Conservation (phyloP, 2,329 filamentous ascomycete genomes). For the Volutella citrinella region DNA sequence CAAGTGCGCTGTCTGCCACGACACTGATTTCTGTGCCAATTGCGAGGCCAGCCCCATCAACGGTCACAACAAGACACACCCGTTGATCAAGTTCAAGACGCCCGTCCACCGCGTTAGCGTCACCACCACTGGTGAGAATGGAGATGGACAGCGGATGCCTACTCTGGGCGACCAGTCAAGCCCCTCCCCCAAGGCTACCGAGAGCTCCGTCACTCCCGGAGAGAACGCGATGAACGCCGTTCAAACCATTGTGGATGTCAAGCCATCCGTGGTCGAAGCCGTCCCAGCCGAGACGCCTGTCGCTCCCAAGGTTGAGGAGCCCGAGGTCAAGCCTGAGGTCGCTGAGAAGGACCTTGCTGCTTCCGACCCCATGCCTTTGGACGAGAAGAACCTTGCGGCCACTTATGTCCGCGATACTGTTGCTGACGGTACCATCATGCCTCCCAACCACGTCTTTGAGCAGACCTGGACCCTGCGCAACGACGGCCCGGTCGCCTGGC, state of each 20-base stretch:
- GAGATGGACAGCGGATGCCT: conserved; percentile 61
- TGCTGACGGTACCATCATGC: conserved; percentile 70
- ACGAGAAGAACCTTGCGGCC: conserved; percentile 41
- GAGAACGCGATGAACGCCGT: conserved; percentile 51
- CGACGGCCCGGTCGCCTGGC: conserved; percentile 76
- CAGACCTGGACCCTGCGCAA: conserved; percentile 94
- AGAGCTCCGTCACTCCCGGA: conserved; percentile 39
- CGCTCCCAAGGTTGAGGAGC: conserved; percentile 19
- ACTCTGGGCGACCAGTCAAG: conserved; percentile 64
- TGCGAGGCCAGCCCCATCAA: conserved; percentile 88
- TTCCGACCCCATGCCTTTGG: conserved; percentile 7
- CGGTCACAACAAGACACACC: conserved; percentile 91
- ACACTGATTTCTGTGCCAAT: conserved; percentile 90
- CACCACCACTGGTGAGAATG: conserved; percentile 77
- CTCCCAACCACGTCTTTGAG: conserved; percentile 71
- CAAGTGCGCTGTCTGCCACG: conserved; percentile 95
- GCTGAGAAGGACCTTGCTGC: conserved; percentile 13
- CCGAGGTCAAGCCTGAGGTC: conserved; percentile 19
- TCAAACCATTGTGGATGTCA: conserved; percentile 70
- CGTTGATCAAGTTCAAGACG: conserved; percentile 94
- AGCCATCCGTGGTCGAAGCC: conserved; percentile 53
- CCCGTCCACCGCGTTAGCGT: conserved; percentile 86
- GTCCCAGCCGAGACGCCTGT: conserved; percentile 3
- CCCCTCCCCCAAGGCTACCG: conserved; percentile 48
- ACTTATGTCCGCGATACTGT: conserved; percentile 77